A percentile compares a stretch with the other conserved stretches of the same genome.
These are phyloP conservation scores for Salvia splendens DNA, from an alignment of 257 asterid genomes.

Conservation along the genomic window DNA sequence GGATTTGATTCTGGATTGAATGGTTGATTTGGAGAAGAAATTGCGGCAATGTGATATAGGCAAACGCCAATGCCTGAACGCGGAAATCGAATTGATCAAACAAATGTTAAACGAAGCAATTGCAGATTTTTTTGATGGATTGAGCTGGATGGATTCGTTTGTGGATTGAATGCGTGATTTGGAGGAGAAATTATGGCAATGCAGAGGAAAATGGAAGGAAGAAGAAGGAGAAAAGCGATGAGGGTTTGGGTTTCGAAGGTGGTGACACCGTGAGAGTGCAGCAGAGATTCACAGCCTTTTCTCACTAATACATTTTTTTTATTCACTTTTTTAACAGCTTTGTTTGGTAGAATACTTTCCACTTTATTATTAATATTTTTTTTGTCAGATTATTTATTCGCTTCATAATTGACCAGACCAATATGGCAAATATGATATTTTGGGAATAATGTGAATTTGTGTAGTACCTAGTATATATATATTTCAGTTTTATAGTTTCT, in stretches of 20 bases:
- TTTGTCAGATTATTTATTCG: neutral
- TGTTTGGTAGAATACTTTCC: slow-evolving; percentile 9
- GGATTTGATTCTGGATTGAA: neutral
- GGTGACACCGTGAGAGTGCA: slow-evolving; percentile 30
- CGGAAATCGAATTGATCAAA: slow-evolving; percentile 2
- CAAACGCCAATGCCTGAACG: slow-evolving; percentile 15
- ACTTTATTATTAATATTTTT: neutral
- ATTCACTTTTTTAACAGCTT: slow-evolving; percentile 15
- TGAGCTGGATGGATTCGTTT: neutral
- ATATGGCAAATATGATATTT: too few species aligned
- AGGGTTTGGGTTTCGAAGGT: slow-evolving; percentile 47
- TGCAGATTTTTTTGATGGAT: slow-evolving; percentile 9
- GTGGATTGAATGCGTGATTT: neutral
- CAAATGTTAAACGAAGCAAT: neutral
- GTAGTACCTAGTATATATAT: too few species aligned
- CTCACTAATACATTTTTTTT: slow-evolving; percentile 7
- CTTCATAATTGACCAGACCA: too few species aligned
- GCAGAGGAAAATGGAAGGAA: slow-evolving; percentile 19
- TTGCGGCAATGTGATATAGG: neutral
- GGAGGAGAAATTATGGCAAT: slow-evolving; percentile 2
- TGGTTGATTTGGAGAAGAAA: neutral
- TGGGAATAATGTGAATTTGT: too few species aligned
- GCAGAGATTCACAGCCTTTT: slow-evolving; percentile 33
- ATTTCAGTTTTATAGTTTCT: too few species aligned
- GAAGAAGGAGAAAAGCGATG: slow-evolving; percentile 38